A percentile compares a stretch with the other conserved stretches of the same genome.
Evolutionary conservation across 805 yeast genomes (phyloP).

Genomic region (Zygotorulaspora florentina): DNA sequence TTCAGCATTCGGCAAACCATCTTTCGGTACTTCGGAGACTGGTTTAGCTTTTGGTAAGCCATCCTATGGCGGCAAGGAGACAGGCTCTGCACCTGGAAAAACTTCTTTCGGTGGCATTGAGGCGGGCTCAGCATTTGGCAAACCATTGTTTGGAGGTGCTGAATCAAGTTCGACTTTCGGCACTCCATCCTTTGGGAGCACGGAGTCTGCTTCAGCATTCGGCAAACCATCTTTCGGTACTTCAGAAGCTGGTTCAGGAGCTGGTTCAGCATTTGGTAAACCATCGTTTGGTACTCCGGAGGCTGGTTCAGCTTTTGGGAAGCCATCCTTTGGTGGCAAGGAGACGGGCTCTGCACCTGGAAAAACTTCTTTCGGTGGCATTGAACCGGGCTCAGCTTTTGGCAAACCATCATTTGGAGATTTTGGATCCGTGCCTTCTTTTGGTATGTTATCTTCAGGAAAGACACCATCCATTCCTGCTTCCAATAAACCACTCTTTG

Average conservation of each 20-base stretch:
- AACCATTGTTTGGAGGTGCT: constrained; percentile 21
- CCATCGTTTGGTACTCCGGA: constrained; percentile 12
- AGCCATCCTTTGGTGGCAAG: not conserved
- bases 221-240: constrained; percentile 16
- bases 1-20: constrained; percentile 9
- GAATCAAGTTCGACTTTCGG: constrained; percentile 15
- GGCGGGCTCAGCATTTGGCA: constrained; percentile 16
- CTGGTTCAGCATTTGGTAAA: constrained; percentile 16
- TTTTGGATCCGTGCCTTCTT: constrained; percentile 4
- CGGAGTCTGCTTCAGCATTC: constrained; percentile 5
- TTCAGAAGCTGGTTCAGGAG: not conserved
- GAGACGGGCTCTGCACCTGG: not conserved
- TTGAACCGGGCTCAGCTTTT: constrained; percentile 12
- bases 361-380: constrained; percentile 2
- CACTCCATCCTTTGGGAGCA: too few relatives aligned
- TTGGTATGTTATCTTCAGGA: constrained; percentile 12
- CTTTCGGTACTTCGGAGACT: constrained; percentile 6
- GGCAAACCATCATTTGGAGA: constrained; percentile 13
- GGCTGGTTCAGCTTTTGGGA: not conserved
- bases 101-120: constrained; percentile 20
- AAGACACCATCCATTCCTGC: constrained; percentile 5
- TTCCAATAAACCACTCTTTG: constrained; percentile 17
- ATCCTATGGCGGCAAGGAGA: constrained; percentile 10
- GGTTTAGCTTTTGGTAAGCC: constrained; percentile 15
- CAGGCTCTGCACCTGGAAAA: constrained; percentile 20